A percentile compares a stretch with the other conserved stretches of the same genome.
Conservation (phyloP, 768 basidiomycete genomes). For the Suillus sp. region DNA sequence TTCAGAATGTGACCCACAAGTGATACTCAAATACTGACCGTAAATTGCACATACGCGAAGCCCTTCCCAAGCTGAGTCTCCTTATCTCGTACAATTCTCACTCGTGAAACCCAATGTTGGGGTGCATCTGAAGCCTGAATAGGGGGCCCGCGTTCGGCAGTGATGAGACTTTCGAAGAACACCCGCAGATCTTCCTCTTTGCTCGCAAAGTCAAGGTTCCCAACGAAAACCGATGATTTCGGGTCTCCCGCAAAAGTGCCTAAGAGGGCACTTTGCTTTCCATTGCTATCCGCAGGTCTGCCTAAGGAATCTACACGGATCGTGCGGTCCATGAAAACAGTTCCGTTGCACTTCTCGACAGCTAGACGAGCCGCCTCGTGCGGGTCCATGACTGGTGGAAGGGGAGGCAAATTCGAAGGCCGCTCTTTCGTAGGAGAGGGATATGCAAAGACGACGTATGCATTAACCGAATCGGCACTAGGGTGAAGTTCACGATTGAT, state of each 20-base stretch:
- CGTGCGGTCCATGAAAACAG: conserved; percentile 72
- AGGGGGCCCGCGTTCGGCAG: conserved; percentile 67
- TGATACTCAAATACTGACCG: conserved; percentile 43
- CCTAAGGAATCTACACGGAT: conserved; percentile 78
- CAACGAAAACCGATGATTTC: conserved; percentile 85
- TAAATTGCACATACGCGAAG: conserved; percentile 90
- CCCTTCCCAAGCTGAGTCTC: conserved; percentile 95
- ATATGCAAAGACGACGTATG: conserved; percentile 91
- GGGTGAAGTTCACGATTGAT: conserved; percentile 92
- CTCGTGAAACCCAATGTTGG: conserved; percentile 72
- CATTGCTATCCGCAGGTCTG: conserved; percentile 21
- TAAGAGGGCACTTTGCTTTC: conserved; percentile 25
- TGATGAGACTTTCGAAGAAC: conserved; percentile 83
- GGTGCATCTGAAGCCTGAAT: conserved; percentile 38
- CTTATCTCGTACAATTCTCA: conserved; percentile 87
- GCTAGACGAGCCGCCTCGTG: conserved; percentile 67
- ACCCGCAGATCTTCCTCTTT: conserved; percentile 87
- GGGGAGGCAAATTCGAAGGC: conserved; percentile 54
- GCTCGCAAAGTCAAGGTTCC: conserved; percentile 89
- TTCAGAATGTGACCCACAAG: conserved; percentile 6
- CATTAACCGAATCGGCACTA: conserved; percentile 73
- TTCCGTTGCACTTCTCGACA: conserved; percentile 65
- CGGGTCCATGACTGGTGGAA: conserved; percentile 55
- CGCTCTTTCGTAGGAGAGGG: conserved; percentile 44
- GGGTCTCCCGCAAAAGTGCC: conserved; percentile 55